phyloP scores from a whole-genome alignment of 164 flowering plant genomes.

The Santalum album region DNA sequence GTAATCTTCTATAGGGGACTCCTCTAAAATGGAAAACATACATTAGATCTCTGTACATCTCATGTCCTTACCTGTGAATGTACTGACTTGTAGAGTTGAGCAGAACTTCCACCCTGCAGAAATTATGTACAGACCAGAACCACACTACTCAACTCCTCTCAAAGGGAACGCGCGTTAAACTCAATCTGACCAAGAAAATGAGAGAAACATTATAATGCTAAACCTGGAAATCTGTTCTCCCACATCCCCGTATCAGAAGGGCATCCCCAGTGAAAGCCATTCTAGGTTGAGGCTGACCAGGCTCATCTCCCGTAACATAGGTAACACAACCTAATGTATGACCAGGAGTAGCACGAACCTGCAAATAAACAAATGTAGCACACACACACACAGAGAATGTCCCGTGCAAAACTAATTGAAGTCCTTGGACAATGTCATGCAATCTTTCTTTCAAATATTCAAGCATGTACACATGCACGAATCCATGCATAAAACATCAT shows the following conservation, averaged over 20 bases:
- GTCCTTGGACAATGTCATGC: too few relatives aligned
- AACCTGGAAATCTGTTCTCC: slow-evolving; percentile 95
- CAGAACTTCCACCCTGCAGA: slow-evolving; percentile 82
- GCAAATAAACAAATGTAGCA: slow-evolving; percentile 7
- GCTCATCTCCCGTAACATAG: slow-evolving; percentile 87
- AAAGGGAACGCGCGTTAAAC: neutral
- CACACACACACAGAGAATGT: too few relatives aligned
- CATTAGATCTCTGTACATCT: neutral
- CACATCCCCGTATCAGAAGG: slow-evolving; percentile 86
- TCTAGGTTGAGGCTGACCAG: slow-evolving; percentile 76
- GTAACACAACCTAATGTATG: slow-evolving; percentile 94
- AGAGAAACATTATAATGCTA: neutral
- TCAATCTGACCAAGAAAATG: neutral
- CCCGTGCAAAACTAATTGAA: too few relatives aligned
- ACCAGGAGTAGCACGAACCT: slow-evolving; percentile 96
- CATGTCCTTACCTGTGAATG: slow-evolving; percentile 75
- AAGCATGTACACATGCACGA: too few relatives aligned
- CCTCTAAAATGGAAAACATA: neutral
- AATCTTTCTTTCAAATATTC: too few relatives aligned
- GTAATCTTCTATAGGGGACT: too few relatives aligned
- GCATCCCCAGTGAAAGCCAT: slow-evolving; percentile 99
- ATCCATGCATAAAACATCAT: too few relatives aligned
- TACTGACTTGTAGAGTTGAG: slow-evolving; percentile 74
- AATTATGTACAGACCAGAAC: neutral
- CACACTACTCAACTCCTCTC: neutral